Evolutionary conservation across 495 filamentous ascomycete species (phyloP).

Genomic region (Tuber calosporum): DNA sequence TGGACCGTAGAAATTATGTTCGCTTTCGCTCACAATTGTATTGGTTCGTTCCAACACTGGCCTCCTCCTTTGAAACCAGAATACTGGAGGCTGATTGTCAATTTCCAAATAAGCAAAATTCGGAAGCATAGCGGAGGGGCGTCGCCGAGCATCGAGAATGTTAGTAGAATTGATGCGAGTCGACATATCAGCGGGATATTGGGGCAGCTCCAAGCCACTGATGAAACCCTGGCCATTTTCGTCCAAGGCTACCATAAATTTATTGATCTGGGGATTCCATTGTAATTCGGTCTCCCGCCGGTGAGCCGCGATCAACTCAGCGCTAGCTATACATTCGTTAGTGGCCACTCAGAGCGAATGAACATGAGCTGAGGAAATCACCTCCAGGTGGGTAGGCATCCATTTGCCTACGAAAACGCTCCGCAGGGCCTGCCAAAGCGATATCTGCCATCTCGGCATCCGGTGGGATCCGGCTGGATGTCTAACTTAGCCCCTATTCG

Average conservation of each 20-base stretch:
- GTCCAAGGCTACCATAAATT: not conserved
- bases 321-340: not conserved
- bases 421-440: not conserved
- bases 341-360: not conserved
- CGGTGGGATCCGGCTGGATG: not conserved
- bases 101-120: not conserved
- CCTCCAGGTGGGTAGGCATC: not conserved
- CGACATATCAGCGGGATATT: not conserved
- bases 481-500: not conserved
- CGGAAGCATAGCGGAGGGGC: not conserved
- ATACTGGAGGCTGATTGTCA: not conserved
- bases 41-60: not conserved
- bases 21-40: not conserved
- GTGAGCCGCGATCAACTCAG: not conserved
- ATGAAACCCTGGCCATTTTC: not conserved
- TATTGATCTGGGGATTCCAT: not conserved
- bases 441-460: not conserved
- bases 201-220: not conserved
- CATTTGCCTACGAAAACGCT: not conserved
- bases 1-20: not conserved
- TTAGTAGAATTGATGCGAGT: not conserved
- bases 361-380: not conserved
- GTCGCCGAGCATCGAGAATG: not conserved
- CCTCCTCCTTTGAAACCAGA: not conserved
- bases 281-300: not conserved